Percentiles rank a stretch among this genome's conserved stretches.
These are phyloP conservation scores for Scutellaria baicalensis DNA, from an alignment of 257 asterid species.

Conservation along the genomic window DNA sequence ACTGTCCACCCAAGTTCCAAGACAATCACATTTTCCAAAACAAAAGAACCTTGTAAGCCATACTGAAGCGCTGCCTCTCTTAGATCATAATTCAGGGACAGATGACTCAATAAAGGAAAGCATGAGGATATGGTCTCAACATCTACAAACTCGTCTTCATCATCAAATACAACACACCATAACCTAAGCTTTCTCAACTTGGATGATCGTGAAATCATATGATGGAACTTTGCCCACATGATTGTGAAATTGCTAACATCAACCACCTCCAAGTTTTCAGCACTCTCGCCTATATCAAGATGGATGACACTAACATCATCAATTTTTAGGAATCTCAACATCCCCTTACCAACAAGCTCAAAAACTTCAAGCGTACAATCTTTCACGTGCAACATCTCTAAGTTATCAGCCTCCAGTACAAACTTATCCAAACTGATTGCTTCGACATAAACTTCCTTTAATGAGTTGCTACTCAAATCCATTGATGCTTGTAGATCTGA, in stretches of 20 bases:
- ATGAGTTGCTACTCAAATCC: conserved; percentile 65
- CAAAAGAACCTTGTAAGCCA: conserved; percentile 68
- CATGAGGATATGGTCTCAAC: conserved; percentile 77
- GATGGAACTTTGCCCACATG: conserved; percentile 87
- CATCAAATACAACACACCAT: conserved; percentile 91
- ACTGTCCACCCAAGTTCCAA: conserved; percentile 94
- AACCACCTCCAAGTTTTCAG: conserved; percentile 75
- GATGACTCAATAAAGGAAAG: conserved; percentile 66
- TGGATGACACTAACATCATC: conserved; percentile 95
- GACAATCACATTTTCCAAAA: conserved; percentile 58
- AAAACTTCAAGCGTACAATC: conserved; percentile 82
- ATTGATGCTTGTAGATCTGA: conserved; percentile 76
- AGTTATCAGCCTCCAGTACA: conserved; percentile 70
- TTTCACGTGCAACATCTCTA: conserved; percentile 79
- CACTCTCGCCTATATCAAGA: conserved; percentile 79
- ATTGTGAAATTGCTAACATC: conserved; percentile 91
- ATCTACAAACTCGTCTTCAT: conserved; percentile 85
- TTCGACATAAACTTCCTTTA: conserved; percentile 77
- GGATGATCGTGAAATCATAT: conserved; percentile 78
- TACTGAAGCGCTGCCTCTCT: conserved; percentile 64
- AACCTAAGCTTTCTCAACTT: conserved; percentile 68
- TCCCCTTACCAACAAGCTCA: conserved; percentile 78
- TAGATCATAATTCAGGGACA: conserved; percentile 70
- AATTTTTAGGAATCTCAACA: conserved; percentile 56
- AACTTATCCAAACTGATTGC: conserved; percentile 86